These are phyloP conservation scores for Citrus hindsii DNA, from an alignment of 345 rosid species.

Conservation along the genomic window DNA sequence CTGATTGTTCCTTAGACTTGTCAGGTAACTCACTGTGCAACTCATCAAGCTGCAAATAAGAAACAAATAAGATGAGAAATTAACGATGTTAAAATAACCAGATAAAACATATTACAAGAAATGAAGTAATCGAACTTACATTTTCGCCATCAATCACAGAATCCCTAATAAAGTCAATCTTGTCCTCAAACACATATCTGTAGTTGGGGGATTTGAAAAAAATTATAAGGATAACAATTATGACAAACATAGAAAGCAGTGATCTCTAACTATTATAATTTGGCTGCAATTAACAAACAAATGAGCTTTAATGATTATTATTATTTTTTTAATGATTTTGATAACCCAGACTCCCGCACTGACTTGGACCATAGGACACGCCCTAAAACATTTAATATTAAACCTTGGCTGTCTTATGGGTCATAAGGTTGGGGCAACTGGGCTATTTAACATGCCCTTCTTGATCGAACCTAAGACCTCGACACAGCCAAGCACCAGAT, in stretches of 20 bases:
- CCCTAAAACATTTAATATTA: too few species aligned
- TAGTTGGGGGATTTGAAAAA: background rate
- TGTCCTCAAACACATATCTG: slow-evolving; percentile 94
- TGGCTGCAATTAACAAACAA: background rate
- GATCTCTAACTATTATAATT: background rate
- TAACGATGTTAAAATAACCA: background rate
- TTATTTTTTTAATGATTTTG: too few species aligned
- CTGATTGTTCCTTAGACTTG: slow-evolving; percentile 52
- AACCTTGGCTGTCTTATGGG: too few species aligned
- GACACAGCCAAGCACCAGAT: too few species aligned
- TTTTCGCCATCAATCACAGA: slow-evolving; percentile 83
- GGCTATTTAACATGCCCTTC: too few species aligned
- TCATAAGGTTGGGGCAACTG: too few species aligned
- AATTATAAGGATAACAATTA: background rate
- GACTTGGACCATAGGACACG: too few species aligned
- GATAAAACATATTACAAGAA: background rate
- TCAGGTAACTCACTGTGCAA: slow-evolving; percentile 38
- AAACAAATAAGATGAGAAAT: background rate
- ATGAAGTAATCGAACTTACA: slow-evolving; percentile 35
- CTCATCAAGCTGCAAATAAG: slow-evolving; percentile 49
- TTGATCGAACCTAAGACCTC: too few species aligned
- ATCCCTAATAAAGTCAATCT: slow-evolving; percentile 85
- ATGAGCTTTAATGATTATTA: background rate
- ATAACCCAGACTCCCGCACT: too few species aligned
- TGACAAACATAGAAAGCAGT: background rate